A percentile compares a stretch with the other conserved stretches of the same genome.
phyloP scores from a whole-genome alignment of 2,329 filamentous ascomycete genomes.

The Thermothelomyces thermophilus region DNA sequence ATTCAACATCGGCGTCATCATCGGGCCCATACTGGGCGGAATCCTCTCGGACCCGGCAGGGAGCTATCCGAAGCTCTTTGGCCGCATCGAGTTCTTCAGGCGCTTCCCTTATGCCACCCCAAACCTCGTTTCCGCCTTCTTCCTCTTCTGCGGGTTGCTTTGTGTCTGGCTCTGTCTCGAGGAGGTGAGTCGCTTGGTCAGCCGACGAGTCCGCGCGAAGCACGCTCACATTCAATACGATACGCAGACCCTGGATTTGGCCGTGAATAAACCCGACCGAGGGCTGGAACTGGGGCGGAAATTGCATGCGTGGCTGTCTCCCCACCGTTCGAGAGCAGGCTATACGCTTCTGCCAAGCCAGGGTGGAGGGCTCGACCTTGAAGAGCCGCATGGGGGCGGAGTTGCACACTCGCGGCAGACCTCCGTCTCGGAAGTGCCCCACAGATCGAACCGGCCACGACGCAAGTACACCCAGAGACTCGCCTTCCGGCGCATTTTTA shows the following conservation, averaged over 20 bases:
- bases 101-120: slow-evolving; percentile 49
- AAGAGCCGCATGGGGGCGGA: slow-evolving; percentile 26
- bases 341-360: slow-evolving; percentile 33
- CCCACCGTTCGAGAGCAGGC: slow-evolving; percentile 16
- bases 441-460: slow-evolving; percentile 20
- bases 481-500: slow-evolving; percentile 50
- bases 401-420: slow-evolving; percentile 1
- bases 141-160: slow-evolving; percentile 39
- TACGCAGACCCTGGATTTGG: slow-evolving; percentile 40
- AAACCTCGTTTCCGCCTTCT: slow-evolving; percentile 45
- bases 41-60: slow-evolving; percentile 40
- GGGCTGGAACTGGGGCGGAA: slow-evolving; percentile 37
- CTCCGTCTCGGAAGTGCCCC: background rate
- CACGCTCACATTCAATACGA: slow-evolving; percentile 3
- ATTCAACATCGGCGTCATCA: slow-evolving; percentile 60
- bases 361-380: slow-evolving; percentile 25
- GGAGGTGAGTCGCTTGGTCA: slow-evolving; percentile 33
- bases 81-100: slow-evolving; percentile 39
- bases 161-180: slow-evolving; percentile 45
- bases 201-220: background rate
- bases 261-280: slow-evolving; percentile 36
- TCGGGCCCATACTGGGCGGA: slow-evolving; percentile 48
- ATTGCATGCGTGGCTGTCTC: slow-evolving; percentile 27
- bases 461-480: slow-evolving; percentile 39
- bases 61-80: slow-evolving; percentile 41